phyloP scores from a whole-genome alignment of 2,329 filamentous ascomycete species.

The Kalaharituber pfeilii region DNA sequence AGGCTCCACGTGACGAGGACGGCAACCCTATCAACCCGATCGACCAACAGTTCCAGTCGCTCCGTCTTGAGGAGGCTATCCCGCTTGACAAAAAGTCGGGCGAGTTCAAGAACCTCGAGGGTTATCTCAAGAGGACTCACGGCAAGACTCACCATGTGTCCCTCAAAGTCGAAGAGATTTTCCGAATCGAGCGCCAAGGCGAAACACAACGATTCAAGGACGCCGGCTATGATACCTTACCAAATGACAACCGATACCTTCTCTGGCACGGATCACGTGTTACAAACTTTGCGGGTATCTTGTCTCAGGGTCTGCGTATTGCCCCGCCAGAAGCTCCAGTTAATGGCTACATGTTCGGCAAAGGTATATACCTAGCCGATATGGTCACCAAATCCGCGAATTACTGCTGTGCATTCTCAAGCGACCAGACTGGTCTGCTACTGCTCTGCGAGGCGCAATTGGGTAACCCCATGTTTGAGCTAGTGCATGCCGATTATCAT shows the following conservation, averaged over 20 bases:
- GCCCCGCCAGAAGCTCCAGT: slow-evolving; percentile 69
- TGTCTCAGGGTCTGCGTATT: slow-evolving; percentile 76
- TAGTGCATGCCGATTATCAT: slow-evolving; percentile 39
- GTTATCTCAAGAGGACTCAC: slow-evolving; percentile 49
- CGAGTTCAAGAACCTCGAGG: slow-evolving; percentile 48
- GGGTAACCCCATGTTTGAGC: slow-evolving; percentile 53
- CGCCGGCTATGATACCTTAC: slow-evolving; percentile 31
- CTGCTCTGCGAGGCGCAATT: slow-evolving; percentile 74
- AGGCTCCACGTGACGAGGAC: slow-evolving; percentile 33
- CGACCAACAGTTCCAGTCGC: slow-evolving; percentile 53
- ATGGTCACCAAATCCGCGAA: slow-evolving; percentile 68
- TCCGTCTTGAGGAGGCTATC: slow-evolving; percentile 62
- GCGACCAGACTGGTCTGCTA: slow-evolving; percentile 54
- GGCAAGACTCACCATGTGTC: slow-evolving; percentile 44
- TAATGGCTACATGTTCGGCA: slow-evolving; percentile 74
- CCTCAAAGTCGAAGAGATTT: slow-evolving; percentile 55
- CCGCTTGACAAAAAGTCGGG: slow-evolving; percentile 39
- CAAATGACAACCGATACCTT: slow-evolving; percentile 51
- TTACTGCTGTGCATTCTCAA: slow-evolving; percentile 49
- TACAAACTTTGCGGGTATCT: slow-evolving; percentile 75
- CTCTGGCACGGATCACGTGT: slow-evolving; percentile 75
- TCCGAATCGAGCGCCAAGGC: slow-evolving; percentile 60
- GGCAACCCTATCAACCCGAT: slow-evolving; percentile 41
- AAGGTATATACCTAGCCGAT: slow-evolving; percentile 76
- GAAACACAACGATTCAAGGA: slow-evolving; percentile 52